A percentile compares a stretch with the other conserved stretches of the same genome.
Conservation (phyloP, 768 basidiomycete genomes). For the Steccherinum ochraceum region DNA sequence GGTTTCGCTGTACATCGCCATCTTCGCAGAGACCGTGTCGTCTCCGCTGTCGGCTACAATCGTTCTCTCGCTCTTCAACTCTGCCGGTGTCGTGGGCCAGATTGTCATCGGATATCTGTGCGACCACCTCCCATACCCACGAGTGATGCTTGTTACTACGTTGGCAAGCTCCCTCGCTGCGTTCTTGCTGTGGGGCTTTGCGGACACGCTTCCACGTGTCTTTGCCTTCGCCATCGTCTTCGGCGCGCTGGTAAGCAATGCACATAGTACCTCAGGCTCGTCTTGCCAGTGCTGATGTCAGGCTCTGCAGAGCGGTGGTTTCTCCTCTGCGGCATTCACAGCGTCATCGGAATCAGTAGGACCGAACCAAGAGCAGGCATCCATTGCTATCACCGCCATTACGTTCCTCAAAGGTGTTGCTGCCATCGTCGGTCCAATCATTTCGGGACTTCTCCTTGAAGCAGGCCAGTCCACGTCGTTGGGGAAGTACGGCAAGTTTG, state of each 20-base stretch:
- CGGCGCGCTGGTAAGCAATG: conserved; percentile 14
- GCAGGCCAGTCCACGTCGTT: conserved; percentile 7
- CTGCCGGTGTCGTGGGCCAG: conserved; percentile 18
- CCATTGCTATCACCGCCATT: conserved; percentile 11
- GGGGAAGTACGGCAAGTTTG: conserved; percentile 14
- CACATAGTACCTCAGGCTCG: neutral
- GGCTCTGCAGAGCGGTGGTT: conserved; percentile 9
- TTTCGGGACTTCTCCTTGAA: conserved; percentile 18
- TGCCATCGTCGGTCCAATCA: conserved; percentile 15
- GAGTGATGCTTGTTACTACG: conserved; percentile 15
- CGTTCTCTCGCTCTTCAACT: conserved; percentile 20
- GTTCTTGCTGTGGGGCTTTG: conserved; percentile 19
- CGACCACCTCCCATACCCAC: conserved; percentile 19
- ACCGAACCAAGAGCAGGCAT: conserved; percentile 15
- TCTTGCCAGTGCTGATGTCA: neutral
- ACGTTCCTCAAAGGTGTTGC: conserved; percentile 17
- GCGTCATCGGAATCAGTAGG: conserved; percentile 16
- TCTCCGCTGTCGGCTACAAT: conserved; percentile 16
- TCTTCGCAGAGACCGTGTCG: conserved; percentile 13
- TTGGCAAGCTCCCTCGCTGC: conserved; percentile 12
- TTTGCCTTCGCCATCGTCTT: conserved; percentile 19
- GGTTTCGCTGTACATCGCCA: conserved; percentile 20
- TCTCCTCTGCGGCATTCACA: conserved; percentile 12
- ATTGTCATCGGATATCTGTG: conserved; percentile 18
- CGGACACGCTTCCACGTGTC: conserved; percentile 13